A percentile compares a stretch with the other conserved stretches of the same genome.
Conservation (phyloP, 2,329 filamentous ascomycete genomes). For the Juglanconis juglandina region DNA sequence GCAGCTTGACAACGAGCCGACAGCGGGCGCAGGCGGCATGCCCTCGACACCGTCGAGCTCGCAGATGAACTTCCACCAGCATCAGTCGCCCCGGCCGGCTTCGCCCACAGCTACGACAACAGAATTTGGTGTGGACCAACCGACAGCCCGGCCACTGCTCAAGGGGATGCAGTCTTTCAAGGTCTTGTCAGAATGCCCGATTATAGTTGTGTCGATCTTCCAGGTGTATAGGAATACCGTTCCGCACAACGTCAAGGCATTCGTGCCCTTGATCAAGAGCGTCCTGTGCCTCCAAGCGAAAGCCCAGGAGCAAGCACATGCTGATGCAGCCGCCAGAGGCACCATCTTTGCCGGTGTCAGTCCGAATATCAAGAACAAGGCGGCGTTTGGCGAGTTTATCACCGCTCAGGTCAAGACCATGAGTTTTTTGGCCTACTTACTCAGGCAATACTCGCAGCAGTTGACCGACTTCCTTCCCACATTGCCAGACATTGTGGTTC, state of each 20-base stretch:
- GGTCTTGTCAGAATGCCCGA: constrained; percentile 93
- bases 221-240: constrained; percentile 84
- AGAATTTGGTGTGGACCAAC: constrained; percentile 80
- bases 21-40: constrained; percentile 51
- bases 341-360: constrained; percentile 91
- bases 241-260: constrained; percentile 79
- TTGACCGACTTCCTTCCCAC: constrained; percentile 82
- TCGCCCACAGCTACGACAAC: constrained; percentile 81
- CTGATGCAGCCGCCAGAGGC: constrained; percentile 73
- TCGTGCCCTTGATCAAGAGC: constrained; percentile 90
- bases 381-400: constrained; percentile 95
- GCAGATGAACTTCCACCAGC: constrained; percentile 66
- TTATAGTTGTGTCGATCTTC: constrained; percentile 97
- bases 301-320: constrained; percentile 88
- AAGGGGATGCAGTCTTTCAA: constrained; percentile 99
- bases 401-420: constrained; percentile 98
- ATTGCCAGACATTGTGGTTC: constrained; percentile 84
- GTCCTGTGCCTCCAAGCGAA: constrained; percentile 86
- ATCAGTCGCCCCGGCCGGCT: constrained; percentile 72
- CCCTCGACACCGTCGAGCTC: constrained; percentile 66
- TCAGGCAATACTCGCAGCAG: constrained; percentile 83
- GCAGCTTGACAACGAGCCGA: constrained; percentile 77
- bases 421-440: constrained; percentile 93
- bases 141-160: constrained; percentile 71
- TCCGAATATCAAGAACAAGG: constrained; percentile 86